A percentile compares a stretch with the other conserved stretches of the same genome.
Evolutionary conservation across 441 rosid species (phyloP).

Genomic region (Gossypium lobatum): DNA sequence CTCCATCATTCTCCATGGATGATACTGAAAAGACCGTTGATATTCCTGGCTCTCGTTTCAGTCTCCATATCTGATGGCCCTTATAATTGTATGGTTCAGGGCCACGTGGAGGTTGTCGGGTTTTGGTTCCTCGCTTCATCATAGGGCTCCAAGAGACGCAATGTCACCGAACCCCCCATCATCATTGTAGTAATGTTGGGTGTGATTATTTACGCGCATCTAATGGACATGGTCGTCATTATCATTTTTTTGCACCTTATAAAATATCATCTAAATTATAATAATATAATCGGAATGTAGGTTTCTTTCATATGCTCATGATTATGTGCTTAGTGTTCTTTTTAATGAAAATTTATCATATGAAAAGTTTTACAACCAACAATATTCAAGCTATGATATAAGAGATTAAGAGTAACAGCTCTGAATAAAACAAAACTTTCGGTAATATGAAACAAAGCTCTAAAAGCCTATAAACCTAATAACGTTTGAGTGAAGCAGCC

Average conservation of each 20-base stretch:
- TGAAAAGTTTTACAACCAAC: too few species aligned
- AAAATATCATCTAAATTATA: background rate
- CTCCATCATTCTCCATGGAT: background rate
- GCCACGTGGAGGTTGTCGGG: background rate
- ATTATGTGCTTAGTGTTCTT: background rate
- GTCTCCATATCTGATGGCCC: background rate
- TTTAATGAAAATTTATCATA: too few species aligned
- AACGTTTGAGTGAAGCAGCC: too few species aligned
- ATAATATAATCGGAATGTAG: background rate
- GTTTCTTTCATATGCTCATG: background rate
- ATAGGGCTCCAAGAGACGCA: background rate
- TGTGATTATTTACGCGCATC: slow-evolving; percentile 9
- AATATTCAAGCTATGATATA: too few species aligned
- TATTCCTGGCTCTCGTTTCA: background rate
- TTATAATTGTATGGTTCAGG: background rate
- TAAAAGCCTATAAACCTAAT: too few species aligned
- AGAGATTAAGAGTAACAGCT: too few species aligned
- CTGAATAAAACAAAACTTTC: too few species aligned
- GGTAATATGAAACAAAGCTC: too few species aligned
- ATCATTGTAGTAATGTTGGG: slow-evolving; percentile 10
- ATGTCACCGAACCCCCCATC: slow-evolving; percentile 4
- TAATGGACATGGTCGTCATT: background rate
- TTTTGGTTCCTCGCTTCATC: background rate
- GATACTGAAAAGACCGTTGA: background rate
- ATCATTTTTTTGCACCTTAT: background rate